These are phyloP conservation scores for Blastomyces emzantsi DNA, from an alignment of 2,329 filamentous ascomycete species.

Conservation along the genomic window DNA sequence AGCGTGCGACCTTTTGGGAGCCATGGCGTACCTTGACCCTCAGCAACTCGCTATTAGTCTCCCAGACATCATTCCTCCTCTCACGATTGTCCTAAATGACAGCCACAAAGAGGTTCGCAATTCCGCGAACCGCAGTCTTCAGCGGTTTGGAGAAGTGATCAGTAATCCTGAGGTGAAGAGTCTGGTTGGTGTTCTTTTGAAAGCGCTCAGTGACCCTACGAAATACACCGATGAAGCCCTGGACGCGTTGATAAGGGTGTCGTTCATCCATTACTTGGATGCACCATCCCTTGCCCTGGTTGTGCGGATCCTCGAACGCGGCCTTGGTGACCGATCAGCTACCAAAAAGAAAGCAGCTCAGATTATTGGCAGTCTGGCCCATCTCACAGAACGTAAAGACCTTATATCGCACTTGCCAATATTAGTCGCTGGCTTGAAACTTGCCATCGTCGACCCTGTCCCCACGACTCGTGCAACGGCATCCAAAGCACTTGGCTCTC, in stretches of 20 bases:
- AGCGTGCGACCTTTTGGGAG: constrained; percentile 89
- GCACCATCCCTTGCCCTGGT: constrained; percentile 90
- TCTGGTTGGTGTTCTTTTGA: constrained; percentile 81
- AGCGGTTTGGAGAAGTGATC: constrained; percentile 97
- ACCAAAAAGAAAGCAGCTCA: constrained; percentile 96
- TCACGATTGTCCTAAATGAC: constrained; percentile 90
- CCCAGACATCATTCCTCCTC: constrained; percentile 91
- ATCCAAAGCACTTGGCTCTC: constrained; percentile 86
- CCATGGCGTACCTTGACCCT: constrained; percentile 97
- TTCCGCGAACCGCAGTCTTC: constrained; percentile 89
- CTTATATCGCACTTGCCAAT: constrained; percentile 85
- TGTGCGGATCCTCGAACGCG: constrained; percentile 89
- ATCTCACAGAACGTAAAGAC: constrained; percentile 93
- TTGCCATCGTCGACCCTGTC: constrained; percentile 88
- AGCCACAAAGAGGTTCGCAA: constrained; percentile 94
- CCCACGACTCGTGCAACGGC: constrained; percentile 93
- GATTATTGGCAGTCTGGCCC: constrained; percentile 94
- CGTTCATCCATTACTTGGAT: constrained; percentile 97
- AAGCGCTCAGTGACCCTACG: constrained; percentile 92
- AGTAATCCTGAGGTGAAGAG: constrained; percentile 95
- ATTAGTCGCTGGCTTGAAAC: constrained; percentile 77
- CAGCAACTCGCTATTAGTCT: constrained; percentile 86
- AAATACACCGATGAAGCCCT: constrained; percentile 94
- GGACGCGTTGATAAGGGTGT: constrained; percentile 93
- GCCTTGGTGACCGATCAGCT: constrained; percentile 78